phyloP scores from a whole-genome alignment of 1,284 basidiomycete species.

The Tylopilus sp. region DNA sequence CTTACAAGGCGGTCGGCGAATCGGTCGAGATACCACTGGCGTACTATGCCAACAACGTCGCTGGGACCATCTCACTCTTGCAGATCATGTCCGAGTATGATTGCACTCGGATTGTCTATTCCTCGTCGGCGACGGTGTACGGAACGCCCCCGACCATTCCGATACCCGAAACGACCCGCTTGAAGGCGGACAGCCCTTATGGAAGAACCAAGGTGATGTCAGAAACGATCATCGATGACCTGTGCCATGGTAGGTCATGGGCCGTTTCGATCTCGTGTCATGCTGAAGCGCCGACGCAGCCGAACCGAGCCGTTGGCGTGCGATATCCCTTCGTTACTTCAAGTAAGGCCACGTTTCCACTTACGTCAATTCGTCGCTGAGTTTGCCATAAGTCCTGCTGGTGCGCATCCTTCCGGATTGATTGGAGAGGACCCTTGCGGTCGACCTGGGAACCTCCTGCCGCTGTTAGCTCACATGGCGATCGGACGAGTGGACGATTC shows the following conservation, averaged over 20 bases:
- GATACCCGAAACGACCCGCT: conserved; percentile 87
- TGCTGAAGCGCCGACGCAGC: conserved; percentile 39
- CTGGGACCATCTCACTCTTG: conserved; percentile 77
- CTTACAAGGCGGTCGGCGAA: conserved; percentile 97
- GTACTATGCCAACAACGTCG: conserved; percentile 91
- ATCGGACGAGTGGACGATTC: conserved; percentile 81
- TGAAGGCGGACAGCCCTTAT: conserved; percentile 90
- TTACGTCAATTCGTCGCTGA: conserved; percentile 1
- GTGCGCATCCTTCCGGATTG: conserved; percentile 90
- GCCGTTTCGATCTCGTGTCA: conserved; percentile 2
- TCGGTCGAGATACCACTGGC: conserved; percentile 90
- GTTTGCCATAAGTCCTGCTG: conserved; percentile 68
- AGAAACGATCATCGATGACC: conserved; percentile 87
- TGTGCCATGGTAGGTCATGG: conserved; percentile 64
- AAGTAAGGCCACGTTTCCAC: conserved; percentile 55
- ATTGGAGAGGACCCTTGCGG: conserved; percentile 97
- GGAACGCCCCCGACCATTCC: conserved; percentile 90
- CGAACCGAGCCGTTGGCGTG: conserved; percentile 69
- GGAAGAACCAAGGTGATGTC: conserved; percentile 95
- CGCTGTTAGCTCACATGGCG: conserved; percentile 93
- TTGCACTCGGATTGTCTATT: conserved; percentile 88
- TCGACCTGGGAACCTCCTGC: conserved; percentile 91
- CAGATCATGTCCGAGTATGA: conserved; percentile 83
- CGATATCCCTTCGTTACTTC: conserved; percentile 90
- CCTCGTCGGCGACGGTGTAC: conserved; percentile 98